These are phyloP conservation scores for Boechera retrofracta DNA, from an alignment of 345 rosid species.

Conservation along the genomic window DNA sequence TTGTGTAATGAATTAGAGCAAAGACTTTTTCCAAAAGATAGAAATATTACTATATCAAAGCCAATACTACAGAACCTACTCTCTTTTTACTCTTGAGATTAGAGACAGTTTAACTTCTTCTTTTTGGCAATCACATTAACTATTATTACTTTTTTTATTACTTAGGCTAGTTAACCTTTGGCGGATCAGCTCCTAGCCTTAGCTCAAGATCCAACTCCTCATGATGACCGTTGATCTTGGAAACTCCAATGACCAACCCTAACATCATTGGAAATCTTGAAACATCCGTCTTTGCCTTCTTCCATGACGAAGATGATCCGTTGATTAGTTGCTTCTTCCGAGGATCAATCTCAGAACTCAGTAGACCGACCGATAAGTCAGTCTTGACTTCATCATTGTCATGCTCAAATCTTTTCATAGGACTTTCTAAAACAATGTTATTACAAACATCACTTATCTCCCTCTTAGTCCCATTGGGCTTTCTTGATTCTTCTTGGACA, in stretches of 20 bases:
- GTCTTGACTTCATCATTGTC: conserved; percentile 35
- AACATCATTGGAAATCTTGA: conserved; percentile 42
- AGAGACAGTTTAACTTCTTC: conserved; percentile 32
- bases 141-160: conserved; percentile 28
- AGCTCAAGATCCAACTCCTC: conserved; percentile 90
- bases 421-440: conserved; percentile 17
- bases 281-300: conserved; percentile 37
- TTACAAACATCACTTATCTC: conserved; percentile 28
- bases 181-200: conserved; percentile 71
- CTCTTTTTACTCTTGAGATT: conserved; percentile 32
- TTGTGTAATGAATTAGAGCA: conserved; percentile 5
- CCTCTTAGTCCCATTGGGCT: conserved; percentile 32
- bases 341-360: conserved; percentile 29
- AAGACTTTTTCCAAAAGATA: conserved; percentile 31
- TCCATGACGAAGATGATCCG: conserved; percentile 21
- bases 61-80: conserved; percentile 43
- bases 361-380: conserved; percentile 39
- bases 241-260: conserved; percentile 48
- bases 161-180: conserved; percentile 54
- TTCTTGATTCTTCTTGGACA: conserved; percentile 30
- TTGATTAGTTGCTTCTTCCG: conserved; percentile 20
- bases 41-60: conserved; percentile 40
- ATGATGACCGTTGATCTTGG: conserved; percentile 41
- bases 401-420: conserved; percentile 2
- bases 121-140: conserved; percentile 34